Evolutionary conservation across 208 protist genomes (phyloP).

Genomic region (Leptomonas pyrrhocoris): DNA sequence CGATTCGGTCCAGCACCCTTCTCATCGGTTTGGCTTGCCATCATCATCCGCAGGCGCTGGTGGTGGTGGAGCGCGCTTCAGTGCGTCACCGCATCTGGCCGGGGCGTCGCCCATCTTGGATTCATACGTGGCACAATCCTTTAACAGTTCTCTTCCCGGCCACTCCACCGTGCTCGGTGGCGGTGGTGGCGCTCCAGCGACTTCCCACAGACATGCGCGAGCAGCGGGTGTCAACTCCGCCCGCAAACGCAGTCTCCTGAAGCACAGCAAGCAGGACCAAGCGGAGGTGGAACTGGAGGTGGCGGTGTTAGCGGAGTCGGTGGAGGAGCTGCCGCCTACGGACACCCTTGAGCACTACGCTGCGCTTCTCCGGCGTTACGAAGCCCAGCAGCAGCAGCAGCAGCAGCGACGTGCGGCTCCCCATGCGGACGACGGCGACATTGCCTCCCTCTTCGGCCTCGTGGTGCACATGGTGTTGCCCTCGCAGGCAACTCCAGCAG

Average conservation of each 20-base stretch:
- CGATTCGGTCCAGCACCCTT: not conserved
- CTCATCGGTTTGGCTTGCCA: conserved; percentile 3
- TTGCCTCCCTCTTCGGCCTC: conserved; percentile 18
- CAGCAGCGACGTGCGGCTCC: not conserved
- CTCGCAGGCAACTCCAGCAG: not conserved
- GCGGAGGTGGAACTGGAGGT: conserved; percentile 11
- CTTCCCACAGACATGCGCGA: not conserved
- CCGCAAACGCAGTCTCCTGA: not conserved
- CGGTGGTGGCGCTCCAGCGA: not conserved
- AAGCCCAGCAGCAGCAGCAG: not conserved
- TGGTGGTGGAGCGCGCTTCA: not conserved
- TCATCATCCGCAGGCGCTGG: not conserved
- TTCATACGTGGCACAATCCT: conserved; percentile 24
- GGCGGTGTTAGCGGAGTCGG: conserved; percentile 7
- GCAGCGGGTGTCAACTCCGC: not conserved
- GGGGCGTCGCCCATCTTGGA: conserved; percentile 14
- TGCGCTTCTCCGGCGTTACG: not conserved
- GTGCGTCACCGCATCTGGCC: conserved; percentile 4
- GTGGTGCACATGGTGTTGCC: conserved; percentile 9
- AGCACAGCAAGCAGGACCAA: not conserved
- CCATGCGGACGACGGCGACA: not conserved
- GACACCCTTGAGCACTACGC: conserved; percentile 31
- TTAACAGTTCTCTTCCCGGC: conserved; percentile 10
- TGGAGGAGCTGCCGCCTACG: conserved; percentile 6
- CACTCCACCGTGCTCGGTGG: conserved; percentile 9